These are phyloP conservation scores for Penicillium sp. DNA, from an alignment of 2,329 filamentous ascomycete genomes.

Conservation along the genomic window DNA sequence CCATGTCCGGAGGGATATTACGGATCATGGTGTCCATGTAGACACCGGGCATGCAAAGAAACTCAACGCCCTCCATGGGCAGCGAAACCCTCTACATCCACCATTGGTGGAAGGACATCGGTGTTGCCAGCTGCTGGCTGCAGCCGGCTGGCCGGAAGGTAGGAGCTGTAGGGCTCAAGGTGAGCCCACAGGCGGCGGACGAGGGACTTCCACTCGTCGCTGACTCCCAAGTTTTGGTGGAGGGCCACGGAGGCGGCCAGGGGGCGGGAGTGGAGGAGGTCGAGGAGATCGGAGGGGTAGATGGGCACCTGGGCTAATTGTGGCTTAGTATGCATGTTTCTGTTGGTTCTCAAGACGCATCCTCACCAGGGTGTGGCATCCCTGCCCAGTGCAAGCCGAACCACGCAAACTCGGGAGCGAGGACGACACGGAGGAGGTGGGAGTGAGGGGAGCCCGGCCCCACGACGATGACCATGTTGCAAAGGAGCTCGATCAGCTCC, in stretches of 20 bases:
- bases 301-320: not conserved
- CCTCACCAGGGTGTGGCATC: not conserved
- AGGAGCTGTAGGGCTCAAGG: not conserved
- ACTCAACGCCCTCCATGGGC: slow-evolving; percentile 1
- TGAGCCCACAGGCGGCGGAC: not conserved
- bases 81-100: not conserved
- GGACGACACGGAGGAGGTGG: slow-evolving; percentile 1
- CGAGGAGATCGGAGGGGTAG: not conserved
- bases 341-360: not conserved
- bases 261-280: not conserved
- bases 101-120: not conserved
- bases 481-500: slow-evolving; percentile 1
- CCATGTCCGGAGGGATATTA: slow-evolving; percentile 1
- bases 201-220: not conserved
- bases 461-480: slow-evolving; percentile 9
- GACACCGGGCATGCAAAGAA: not conserved
- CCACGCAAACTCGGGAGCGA: slow-evolving; percentile 9
- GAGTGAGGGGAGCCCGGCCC: not conserved
- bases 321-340: not conserved
- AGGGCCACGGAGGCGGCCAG: not conserved
- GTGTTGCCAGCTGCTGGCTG: not conserved
- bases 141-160: not conserved
- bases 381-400: slow-evolving; percentile 8
- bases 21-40: not conserved
- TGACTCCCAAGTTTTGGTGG: not conserved